These are phyloP conservation scores for Arabidopsis hybrid DNA, from an alignment of 441 rosid species.

Conservation along the genomic window DNA sequence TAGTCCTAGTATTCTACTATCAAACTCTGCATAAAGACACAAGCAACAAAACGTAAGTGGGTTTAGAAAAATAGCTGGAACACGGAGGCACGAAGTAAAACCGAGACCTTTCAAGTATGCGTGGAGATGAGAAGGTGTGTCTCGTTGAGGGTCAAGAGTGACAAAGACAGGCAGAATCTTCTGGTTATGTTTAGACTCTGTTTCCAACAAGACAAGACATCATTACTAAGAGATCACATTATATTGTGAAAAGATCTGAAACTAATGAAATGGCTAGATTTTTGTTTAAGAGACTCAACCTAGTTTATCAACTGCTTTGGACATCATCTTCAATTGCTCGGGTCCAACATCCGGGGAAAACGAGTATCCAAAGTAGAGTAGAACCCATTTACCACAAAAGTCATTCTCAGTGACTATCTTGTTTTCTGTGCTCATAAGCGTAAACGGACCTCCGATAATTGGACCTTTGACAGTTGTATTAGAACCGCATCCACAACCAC, in stretches of 20 bases:
- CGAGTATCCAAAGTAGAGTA: constrained; percentile 87
- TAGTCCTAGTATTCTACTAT: constrained; percentile 71
- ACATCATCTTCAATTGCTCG: constrained; percentile 63
- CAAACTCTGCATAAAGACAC: constrained; percentile 64
- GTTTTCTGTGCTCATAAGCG: constrained; percentile 62
- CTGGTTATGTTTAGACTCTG: constrained; percentile 61
- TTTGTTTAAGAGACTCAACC: constrained; percentile 54
- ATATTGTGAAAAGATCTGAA: background rate
- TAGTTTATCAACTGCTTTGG: constrained; percentile 59
- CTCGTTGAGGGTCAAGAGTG: constrained; percentile 91
- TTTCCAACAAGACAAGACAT: constrained; percentile 40
- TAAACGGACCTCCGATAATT: constrained; percentile 82
- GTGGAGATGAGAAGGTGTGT: constrained; percentile 70
- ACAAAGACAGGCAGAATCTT: constrained; percentile 80
- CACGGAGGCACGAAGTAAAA: background rate
- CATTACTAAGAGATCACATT: background rate
- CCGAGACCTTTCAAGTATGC: constrained; percentile 79
- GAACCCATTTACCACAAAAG: constrained; percentile 76
- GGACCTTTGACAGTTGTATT: constrained; percentile 58
- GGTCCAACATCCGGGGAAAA: constrained; percentile 92
- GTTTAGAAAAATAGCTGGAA: background rate
- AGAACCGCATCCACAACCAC: constrained; percentile 23
- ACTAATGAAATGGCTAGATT: background rate
- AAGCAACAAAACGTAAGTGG: constrained; percentile 17
- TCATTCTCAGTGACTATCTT: constrained; percentile 58